Evolutionary conservation across 495 filamentous ascomycete genomes (phyloP), one percentile per base, ranked within the genome.

Genomic region (Cryomyces antarcticus): DNA sequence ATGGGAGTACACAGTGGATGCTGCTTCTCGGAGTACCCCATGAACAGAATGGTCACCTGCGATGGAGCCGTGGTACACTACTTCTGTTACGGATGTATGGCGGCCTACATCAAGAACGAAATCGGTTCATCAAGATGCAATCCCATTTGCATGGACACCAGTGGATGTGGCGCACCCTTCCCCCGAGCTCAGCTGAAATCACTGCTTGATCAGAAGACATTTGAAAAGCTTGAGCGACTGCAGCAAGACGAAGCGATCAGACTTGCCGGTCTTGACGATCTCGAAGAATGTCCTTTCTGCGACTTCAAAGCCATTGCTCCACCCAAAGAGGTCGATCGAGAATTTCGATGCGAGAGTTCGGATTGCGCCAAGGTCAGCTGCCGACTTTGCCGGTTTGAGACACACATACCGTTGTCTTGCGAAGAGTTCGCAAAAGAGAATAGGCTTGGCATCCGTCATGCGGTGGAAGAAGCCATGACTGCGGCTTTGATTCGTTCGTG

Each of bases 381-480:
- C 51, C 77, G 85, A 3, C 61, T 78, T 0, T 93, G 85, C 57
- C 71, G 72, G 35, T 56, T 66, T 24, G 72, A 76, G 38, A 77
- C 76, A 0, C 85, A 93, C 54, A 74, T 85, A 27, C 84, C 85
- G 0, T 62, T 70, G 45, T 73, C 67, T 3, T 93, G 85, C 51
- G 69, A 77, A 36, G 81, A 92, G 52, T 64, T 61, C 34, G 69
- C 66, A 27, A 74, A 70, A 49, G 72, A 78, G 24, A 69, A 69
- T 38, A 68, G 70, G 5, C 41, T 71, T 4, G 68, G 68, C 24
- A 68, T 72, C 31, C 72, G 79, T 7, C 81, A 78, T 48, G 50
- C 53, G 7, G 68, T 92, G 27, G 85, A 92, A 55, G 83, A 92
- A 58, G 84, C 83, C 3, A 85, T 84, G 77, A 82, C 77, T 2